Evolutionary conservation across 805 yeast genomes (phyloP), one percentile per base, ranked within the genome.

Genomic region (Suhomyces xylopsoci): DNA sequence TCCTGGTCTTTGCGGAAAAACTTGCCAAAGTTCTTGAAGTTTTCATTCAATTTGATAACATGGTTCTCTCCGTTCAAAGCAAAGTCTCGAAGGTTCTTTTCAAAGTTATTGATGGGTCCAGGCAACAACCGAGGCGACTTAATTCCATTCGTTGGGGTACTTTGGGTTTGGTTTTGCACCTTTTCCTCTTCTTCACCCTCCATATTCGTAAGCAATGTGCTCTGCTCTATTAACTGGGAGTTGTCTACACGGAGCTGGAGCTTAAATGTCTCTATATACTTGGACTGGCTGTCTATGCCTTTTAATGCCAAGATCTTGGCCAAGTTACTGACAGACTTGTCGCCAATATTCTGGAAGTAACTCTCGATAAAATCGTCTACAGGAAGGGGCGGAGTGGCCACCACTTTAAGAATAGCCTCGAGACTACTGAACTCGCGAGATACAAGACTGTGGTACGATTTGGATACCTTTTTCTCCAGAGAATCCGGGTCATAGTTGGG

Each of bases 281-380:
- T 68, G 22, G 51, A 56, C 41, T 67, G 70, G 41, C 63, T 53
- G 5, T 67, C 64, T 10, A 84, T 71, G 7, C 87, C 86, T 64
- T 88, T 89, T 53, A 88, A 73, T 20, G 76, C 79, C 50, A 90
- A 70, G 2, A 90, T 70, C 62, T 87, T 89, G 53, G 69, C 67
- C 64, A 89, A 88, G 63, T 90, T 90, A 9, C 68, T 66, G 26
- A 81, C 69, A 24, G 83, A 81, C 46, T 77, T 76, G 67, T 90
- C 96, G 7, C 85, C 85, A 49, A 90, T 76, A 12, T 87, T 70
- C 51, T 77, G 75, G 62, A 88, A 81, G 65, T 90, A 90, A 61
- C 78, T 82, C 46, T 82, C 80, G 1, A 88, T 82, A 20, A 89
- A 77, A 51, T 80, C 78, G n/a, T 74, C 80, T 19, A 71, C 57